Base-by-base conservation (phyloP, 345 rosid genomes). In the Lepidium africanum region DNA sequence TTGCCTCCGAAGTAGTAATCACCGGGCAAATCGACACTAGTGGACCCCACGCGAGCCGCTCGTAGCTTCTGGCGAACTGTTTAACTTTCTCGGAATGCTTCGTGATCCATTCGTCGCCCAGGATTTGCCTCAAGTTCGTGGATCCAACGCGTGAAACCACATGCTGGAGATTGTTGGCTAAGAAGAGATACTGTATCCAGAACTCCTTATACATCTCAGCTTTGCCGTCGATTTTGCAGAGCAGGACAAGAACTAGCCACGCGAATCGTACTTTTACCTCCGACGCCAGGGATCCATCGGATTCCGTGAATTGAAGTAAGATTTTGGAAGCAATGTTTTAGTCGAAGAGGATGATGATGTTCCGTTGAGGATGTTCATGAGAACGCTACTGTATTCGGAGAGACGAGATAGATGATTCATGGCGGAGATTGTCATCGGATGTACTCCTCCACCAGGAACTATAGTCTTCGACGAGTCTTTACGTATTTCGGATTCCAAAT, bases 91-190 rank as follows among this genome's bases (percentile, higher is more conserved):
- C 75, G 19, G 72, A 85, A 42, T 86, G 83, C 60, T 67, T 80
- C 1, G 27, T 35, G 48, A 86, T 53, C 95, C 97, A 88, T 0
- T 81, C 89, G 11, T 82, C 84, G 6, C 97, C 97, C 35, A 85
- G 84, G 12, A 87, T 51, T 12, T 57, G 56, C 54, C 40, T 63
- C 2, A 86, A 77, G 59, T 81, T 78, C 30, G 97, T 83, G 13
- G 85, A 68, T 7, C 81, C 81, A 63, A 75, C 90, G 36, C 40
- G 75, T 2, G 79, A 63, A 23, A 78, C 67, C 9, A 86, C 79
- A 76, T 85, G 81, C 16, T 84, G 92, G 48, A 86, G 77, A 72
- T 83, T 90, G 82, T 86, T 90, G 9, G 90, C 86, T 17, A 90
- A 65, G 84, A 85, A 90, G 67, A 90, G 83, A 65, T 86, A 86